Evolutionary conservation across 2,329 filamentous ascomycete species (phyloP).

Genomic region (Leptographium radiaticola): DNA sequence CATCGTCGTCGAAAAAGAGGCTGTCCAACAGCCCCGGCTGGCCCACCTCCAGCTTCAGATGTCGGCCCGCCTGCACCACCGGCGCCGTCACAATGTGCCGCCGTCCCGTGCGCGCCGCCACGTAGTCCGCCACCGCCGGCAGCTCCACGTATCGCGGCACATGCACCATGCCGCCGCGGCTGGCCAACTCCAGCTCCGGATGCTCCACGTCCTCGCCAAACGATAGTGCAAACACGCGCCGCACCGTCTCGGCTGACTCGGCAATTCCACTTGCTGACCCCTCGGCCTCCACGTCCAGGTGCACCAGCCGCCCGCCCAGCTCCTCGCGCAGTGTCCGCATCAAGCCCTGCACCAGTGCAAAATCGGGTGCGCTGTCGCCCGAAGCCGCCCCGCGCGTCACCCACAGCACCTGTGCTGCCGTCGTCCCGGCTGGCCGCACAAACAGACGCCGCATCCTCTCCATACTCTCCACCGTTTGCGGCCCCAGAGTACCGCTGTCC

Average conservation of each 20-base stretch:
- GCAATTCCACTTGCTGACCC: not conserved
- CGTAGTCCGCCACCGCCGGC: constrained; percentile 2
- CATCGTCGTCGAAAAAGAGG: constrained; percentile 14
- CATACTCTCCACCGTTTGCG: constrained; percentile 14
- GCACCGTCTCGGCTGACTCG: not conserved
- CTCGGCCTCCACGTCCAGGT: constrained; percentile 15
- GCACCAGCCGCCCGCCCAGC: constrained; percentile 8
- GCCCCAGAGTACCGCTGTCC: constrained; percentile 2
- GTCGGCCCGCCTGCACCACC: constrained; percentile 7
- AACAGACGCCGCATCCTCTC: constrained; percentile 15
- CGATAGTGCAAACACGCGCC: constrained; percentile 1
- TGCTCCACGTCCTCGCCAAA: not conserved
- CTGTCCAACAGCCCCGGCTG: constrained; percentile 16
- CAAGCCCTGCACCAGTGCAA: constrained; percentile 19
- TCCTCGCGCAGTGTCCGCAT: constrained; percentile 20
- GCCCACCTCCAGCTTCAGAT: constrained; percentile 9
- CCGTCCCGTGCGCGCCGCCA: constrained; percentile 7
- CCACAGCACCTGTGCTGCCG: constrained; percentile 18
- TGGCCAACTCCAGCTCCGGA: constrained; percentile 8
- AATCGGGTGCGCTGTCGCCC: constrained; percentile 13
- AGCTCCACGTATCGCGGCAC: constrained; percentile 11
- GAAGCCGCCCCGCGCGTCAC: constrained; percentile 17
- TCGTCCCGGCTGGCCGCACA: constrained; percentile 7
- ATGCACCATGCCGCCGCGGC: constrained; percentile 6
- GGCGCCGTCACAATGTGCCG: constrained; percentile 4